Conservation (phyloP, 1,284 basidiomycete genomes). For the Ceratobasidium sp. region DNA sequence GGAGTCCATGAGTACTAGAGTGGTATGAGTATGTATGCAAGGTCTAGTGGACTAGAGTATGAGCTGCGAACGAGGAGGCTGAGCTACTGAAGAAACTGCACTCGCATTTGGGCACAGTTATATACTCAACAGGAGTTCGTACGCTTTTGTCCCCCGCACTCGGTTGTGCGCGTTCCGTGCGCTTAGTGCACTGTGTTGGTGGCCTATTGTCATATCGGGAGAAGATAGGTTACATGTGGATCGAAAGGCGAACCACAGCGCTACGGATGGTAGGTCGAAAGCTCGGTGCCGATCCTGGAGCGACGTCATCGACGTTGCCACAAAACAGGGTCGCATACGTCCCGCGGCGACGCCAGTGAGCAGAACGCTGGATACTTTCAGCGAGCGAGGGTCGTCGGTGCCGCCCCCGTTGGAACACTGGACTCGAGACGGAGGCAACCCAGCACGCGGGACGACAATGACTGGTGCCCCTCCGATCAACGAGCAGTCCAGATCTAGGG, state of each 20-base stretch:
- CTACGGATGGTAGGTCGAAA: no score
- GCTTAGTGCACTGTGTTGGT: not conserved
- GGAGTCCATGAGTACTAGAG: slow-evolving; percentile 27
- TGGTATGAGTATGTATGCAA: not conserved
- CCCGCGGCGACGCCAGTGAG: no score
- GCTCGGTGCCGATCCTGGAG: no score
- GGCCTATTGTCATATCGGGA: not conserved
- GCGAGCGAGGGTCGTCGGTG: no score
- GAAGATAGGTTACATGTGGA: not conserved
- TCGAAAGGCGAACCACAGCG: no score
- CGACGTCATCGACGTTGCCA: no score
- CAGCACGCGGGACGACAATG: no score
- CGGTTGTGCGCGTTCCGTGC: not conserved
- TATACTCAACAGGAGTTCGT: not conserved
- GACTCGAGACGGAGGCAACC: not conserved
- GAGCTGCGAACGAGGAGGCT: not conserved
- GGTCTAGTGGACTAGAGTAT: not conserved
- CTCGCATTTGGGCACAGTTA: not conserved
- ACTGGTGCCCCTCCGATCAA: no score
- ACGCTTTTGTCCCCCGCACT: not conserved
- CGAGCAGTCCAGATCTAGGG: no score
- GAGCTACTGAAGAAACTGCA: not conserved
- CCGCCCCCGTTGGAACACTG: no score
- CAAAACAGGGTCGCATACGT: no score
- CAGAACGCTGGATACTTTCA: no score